Evolutionary conservation across 768 basidiomycete species (phyloP).

Genomic region (Lactarius psammicola): DNA sequence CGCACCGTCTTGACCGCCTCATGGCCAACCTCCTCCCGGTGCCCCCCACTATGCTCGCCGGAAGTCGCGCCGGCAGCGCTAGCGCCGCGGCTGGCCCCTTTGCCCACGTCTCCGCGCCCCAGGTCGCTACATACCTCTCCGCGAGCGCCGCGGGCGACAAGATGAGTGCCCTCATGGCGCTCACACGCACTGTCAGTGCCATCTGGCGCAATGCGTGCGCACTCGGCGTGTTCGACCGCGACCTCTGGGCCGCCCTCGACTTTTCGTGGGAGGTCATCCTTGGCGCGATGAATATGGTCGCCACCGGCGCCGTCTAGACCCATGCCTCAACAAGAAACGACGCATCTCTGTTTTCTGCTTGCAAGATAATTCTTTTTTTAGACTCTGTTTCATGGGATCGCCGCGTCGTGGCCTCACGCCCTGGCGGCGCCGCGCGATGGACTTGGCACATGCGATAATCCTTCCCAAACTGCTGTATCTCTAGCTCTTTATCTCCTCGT

Average conservation of each 20-base stretch:
- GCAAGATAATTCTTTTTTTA: background rate
- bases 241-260: constrained; percentile 66
- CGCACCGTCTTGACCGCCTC: constrained; percentile 56
- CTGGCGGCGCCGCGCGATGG: constrained; percentile 24
- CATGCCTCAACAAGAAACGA: background rate
- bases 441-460: constrained; percentile 20
- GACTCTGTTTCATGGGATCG: constrained; percentile 10
- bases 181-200: constrained; percentile 53
- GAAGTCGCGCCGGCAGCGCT: constrained; percentile 9
- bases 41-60: constrained; percentile 37
- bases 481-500: constrained; percentile 14
- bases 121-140: constrained; percentile 30
- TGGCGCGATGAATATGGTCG: constrained; percentile 48
- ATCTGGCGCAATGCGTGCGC: constrained; percentile 71
- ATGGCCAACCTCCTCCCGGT: constrained; percentile 61
- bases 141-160: constrained; percentile 32
- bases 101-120: constrained; percentile 30
- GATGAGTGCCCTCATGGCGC: constrained; percentile 47
- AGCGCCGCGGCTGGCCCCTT: constrained; percentile 26
- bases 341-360: background rate
- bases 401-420: constrained; percentile 22
- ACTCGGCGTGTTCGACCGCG: constrained; percentile 64
- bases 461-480: constrained; percentile 21
- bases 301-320: constrained; percentile 20
- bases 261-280: constrained; percentile 65